Percentiles rank a stretch among this genome's conserved stretches.
Conservation (phyloP, 1,139 yeast species). For the Taphrina betulina region DNA sequence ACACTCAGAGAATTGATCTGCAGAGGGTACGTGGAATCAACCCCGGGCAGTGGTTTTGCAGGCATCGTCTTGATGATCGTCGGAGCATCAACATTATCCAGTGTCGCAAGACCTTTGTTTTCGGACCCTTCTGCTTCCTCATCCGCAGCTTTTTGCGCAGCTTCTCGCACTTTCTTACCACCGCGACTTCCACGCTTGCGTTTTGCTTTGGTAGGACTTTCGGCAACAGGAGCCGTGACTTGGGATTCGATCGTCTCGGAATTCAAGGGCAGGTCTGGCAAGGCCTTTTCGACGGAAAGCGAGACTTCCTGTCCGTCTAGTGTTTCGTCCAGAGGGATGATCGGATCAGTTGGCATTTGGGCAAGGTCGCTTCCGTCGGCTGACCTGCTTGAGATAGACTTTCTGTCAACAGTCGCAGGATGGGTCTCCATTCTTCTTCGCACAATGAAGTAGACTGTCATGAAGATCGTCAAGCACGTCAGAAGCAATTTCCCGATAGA, state of each 20-base stretch:
- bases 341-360: neutral
- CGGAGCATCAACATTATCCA: neutral
- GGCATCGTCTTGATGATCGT: conserved; percentile 18
- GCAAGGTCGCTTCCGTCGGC: neutral
- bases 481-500: neutral
- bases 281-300: conserved; percentile 5
- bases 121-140: neutral
- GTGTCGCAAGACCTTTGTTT: neutral
- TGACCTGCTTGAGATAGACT: neutral
- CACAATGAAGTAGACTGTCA: neutral
- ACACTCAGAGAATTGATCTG: conserved; percentile 45
- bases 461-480: neutral
- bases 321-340: no score
- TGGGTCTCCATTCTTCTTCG: neutral
- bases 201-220: conserved; percentile 9
- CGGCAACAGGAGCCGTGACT: neutral
- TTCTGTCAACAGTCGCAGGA: neutral
- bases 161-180: conserved; percentile 16
- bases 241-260: neutral
- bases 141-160: neutral
- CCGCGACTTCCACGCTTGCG: conserved; percentile 31
- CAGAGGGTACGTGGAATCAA: conserved; percentile 4
- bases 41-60: conserved; percentile 2
- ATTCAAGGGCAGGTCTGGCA: neutral
- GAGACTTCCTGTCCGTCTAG: no score